phyloP scores from a whole-genome alignment of 108 stramenopile genomes.

The Conticribra weissflogii region DNA sequence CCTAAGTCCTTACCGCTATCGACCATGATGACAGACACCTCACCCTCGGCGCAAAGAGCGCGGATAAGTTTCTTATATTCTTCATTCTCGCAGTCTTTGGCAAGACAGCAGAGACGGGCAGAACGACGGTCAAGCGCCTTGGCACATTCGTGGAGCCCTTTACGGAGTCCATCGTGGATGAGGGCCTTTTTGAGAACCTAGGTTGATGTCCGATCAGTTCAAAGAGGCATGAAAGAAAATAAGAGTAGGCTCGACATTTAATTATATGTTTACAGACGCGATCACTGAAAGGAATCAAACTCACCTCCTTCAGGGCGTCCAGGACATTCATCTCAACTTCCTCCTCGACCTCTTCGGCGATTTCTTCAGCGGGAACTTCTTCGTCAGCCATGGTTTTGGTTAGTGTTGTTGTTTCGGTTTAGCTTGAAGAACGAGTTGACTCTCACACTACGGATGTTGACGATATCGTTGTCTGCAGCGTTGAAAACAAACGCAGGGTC shows the following conservation, averaged over 20 bases:
- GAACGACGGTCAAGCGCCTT: constrained; percentile 97
- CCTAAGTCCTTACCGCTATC: constrained; percentile 95
- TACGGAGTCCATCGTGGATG: constrained; percentile 96
- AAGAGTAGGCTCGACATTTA: not conserved
- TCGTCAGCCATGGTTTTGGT: constrained; percentile 73
- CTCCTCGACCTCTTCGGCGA: constrained; percentile 78
- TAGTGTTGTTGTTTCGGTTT: constrained; percentile 20
- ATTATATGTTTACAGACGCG: not conserved
- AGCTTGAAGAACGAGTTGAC: constrained; percentile 48
- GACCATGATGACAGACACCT: constrained; percentile 98
- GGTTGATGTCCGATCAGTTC: not conserved
- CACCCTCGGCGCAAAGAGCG: constrained; percentile 97
- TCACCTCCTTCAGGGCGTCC: constrained; percentile 96
- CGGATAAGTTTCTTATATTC: constrained; percentile 99
- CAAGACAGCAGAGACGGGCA: constrained; percentile 98
- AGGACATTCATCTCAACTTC: constrained; percentile 95
- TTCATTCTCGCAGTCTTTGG: constrained; percentile 99
- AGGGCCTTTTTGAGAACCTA: constrained; percentile 98
- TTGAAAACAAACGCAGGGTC: constrained; percentile 67
- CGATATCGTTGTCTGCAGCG: constrained; percentile 6
- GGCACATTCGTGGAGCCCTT: constrained; percentile 99
- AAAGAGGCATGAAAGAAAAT: constrained; percentile 3
- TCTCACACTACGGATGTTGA: constrained; percentile 86
- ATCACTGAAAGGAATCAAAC: too few relatives aligned
- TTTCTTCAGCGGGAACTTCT: constrained; percentile 78